Conservation (phyloP, 202 grass and related monocot species). For the Elaeis oleifera region DNA sequence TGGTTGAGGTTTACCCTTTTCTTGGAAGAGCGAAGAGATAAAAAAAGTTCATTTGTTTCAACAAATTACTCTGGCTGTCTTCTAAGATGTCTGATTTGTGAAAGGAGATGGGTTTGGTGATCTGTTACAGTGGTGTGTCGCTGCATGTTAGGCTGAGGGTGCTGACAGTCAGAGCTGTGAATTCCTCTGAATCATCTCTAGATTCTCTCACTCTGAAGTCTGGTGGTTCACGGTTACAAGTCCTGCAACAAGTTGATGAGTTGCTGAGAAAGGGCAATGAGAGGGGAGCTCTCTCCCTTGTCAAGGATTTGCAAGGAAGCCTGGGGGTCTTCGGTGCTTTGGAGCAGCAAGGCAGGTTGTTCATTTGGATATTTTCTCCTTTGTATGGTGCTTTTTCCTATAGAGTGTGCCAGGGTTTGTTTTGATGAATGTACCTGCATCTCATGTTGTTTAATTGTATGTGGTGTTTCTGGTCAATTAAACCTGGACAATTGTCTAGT, state of each 20-base stretch:
- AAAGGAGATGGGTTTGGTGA: not conserved
- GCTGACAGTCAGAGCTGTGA: not conserved
- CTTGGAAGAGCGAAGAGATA: no score
- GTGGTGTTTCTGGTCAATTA: no score
- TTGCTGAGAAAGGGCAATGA: constrained; percentile 51
- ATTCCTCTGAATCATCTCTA: not conserved
- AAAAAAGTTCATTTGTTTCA: no score
- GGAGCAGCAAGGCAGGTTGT: constrained; percentile 67
- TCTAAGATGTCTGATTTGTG: not conserved
- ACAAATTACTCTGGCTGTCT: not conserved
- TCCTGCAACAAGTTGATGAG: constrained; percentile 12
- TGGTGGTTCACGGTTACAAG: not conserved
- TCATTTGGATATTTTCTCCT: not conserved
- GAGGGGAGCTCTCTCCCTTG: constrained; percentile 49
- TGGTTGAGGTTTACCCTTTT: no score
- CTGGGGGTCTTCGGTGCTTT: constrained; percentile 51
- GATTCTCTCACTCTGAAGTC: no score
- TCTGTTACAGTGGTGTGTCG: not conserved
- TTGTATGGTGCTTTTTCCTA: not conserved
- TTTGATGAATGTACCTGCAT: no score
- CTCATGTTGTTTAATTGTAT: no score
- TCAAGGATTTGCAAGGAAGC: constrained; percentile 34
- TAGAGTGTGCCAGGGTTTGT: no score
- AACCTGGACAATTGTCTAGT: no score
- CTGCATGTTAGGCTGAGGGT: not conserved